Conservation (phyloP, 495 filamentous ascomycete genomes). For the Penicillium parvum region DNA sequence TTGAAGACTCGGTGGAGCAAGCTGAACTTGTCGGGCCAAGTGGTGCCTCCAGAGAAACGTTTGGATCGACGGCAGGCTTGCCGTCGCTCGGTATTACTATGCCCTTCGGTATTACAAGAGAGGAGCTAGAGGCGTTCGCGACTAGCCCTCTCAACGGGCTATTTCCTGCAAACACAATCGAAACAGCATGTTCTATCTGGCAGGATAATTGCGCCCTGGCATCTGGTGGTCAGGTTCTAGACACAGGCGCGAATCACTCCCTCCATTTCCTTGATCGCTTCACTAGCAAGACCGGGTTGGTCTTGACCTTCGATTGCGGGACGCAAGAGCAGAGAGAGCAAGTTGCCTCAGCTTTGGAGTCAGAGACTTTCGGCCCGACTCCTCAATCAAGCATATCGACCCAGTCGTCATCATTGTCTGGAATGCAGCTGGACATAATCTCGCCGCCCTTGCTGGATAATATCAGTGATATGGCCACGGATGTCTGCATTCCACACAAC, state of each 20-base stretch:
- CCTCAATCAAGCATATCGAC: background rate
- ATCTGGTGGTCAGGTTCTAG: background rate
- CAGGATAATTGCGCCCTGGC: slow-evolving; percentile 2
- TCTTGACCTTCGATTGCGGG: slow-evolving; percentile 21
- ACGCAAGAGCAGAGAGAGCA: slow-evolving; percentile 15
- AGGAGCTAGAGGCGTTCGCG: slow-evolving; percentile 1
- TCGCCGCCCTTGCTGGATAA: slow-evolving; percentile 4
- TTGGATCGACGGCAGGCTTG: background rate
- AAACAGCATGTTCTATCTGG: slow-evolving; percentile 4
- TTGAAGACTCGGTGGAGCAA: background rate
- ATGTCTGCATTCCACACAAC: background rate
- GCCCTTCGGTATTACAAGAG: background rate
- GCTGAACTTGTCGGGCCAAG: no score
- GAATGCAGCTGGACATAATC: background rate
- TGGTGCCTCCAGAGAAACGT: background rate
- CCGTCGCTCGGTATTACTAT: background rate
- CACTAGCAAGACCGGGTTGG: slow-evolving; percentile 20
- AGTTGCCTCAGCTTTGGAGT: slow-evolving; percentile 8
- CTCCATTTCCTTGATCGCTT: slow-evolving; percentile 19
- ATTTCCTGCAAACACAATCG: background rate
- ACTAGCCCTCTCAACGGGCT: slow-evolving; percentile 3
- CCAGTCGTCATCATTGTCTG: background rate
- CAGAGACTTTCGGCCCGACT: background rate
- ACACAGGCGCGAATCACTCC: background rate
- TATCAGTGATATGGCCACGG: slow-evolving; percentile 3